Evolutionary conservation across 83 land plant species (phyloP), one percentile per base, ranked within the genome.

Genomic region (Picea abies): DNA sequence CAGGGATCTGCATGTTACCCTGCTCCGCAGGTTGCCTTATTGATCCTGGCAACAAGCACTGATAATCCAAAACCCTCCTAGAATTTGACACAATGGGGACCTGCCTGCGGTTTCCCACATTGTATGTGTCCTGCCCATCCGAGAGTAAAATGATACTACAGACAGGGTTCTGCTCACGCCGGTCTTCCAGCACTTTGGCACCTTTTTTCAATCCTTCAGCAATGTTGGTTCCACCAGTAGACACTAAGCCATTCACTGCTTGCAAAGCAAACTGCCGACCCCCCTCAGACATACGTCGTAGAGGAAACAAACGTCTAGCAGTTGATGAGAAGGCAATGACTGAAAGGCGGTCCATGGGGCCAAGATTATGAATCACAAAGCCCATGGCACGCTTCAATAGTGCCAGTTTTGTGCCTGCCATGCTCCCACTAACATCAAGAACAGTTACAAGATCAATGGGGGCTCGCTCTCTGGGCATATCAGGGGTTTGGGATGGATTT

Each of bases 401-500:
- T 25, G 92, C 90, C 63, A 96, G 87, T 84, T 96, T 96, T 58
- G 96, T 93, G 22, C 97, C 99, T 75, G 96, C 91, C 99, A 96
- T 96, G 90, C 99, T 96, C 14, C 97, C 98, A 82, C 99, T 96
- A 22, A 93, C 90, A 87, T 96, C 98, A 84, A 96, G 95, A 73
- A 96, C 97, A 7, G 98, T 93, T 19, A 94, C 96, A 64, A 96
- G 95, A 81, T 96, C 99, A 70, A 96, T 82, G 20, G 96, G 91
- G 8, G 95, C 93, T 78, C 94, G 90, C 47, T 75, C 63, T 63
- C 63, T 47, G 12, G 76, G 62, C 22, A 81, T 62, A 32, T 68
- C 81, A 26, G 85, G 60, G 69, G 80, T 68, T 47, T 84, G 73
- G 79, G 81, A 49, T 15, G n/a, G 12, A 60, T 64, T 73, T 6